Evolutionary conservation across 1,139 yeast species (phyloP).

Genomic region (Candida labiduridarum): DNA sequence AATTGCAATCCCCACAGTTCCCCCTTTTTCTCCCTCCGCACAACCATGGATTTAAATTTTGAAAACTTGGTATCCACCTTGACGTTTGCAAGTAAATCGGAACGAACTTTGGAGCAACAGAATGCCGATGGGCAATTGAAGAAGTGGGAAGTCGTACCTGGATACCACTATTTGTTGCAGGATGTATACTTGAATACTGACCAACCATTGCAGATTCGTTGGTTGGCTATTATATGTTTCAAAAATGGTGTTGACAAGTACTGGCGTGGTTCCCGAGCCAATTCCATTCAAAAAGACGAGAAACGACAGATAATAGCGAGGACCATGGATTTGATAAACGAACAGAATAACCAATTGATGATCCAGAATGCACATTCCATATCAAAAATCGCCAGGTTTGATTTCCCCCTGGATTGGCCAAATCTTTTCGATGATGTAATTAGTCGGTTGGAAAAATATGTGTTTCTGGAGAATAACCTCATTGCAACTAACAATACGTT

Average conservation of each 20-base stretch:
- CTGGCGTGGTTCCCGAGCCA: slow-evolving; percentile 71
- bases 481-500: slow-evolving; percentile 63
- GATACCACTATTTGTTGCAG: slow-evolving; percentile 62
- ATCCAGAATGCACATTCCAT: slow-evolving; percentile 85
- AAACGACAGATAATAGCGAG: slow-evolving; percentile 61
- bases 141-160: slow-evolving; percentile 64
- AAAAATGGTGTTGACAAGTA: slow-evolving; percentile 84
- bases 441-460: slow-evolving; percentile 37
- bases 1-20: not conserved
- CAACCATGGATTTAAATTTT: slow-evolving; percentile 26
- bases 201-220: slow-evolving; percentile 65
- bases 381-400: slow-evolving; percentile 76
- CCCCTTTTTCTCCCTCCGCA: not conserved
- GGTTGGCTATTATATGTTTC: slow-evolving; percentile 86
- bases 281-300: slow-evolving; percentile 67
- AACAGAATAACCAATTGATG: slow-evolving; percentile 70
- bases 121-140: slow-evolving; percentile 71
- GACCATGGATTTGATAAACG: slow-evolving; percentile 62
- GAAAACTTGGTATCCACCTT: slow-evolving; percentile 27
- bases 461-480: slow-evolving; percentile 51
- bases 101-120: slow-evolving; percentile 48
- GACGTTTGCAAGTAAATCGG: slow-evolving; percentile 56
- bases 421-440: slow-evolving; percentile 64
- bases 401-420: slow-evolving; percentile 90
- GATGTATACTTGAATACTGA: slow-evolving; percentile 62